Percentiles rank a stretch among this genome's conserved stretches.
Conservation (phyloP, 805 yeast genomes). For the Scheffersomyces coipomensis region DNA sequence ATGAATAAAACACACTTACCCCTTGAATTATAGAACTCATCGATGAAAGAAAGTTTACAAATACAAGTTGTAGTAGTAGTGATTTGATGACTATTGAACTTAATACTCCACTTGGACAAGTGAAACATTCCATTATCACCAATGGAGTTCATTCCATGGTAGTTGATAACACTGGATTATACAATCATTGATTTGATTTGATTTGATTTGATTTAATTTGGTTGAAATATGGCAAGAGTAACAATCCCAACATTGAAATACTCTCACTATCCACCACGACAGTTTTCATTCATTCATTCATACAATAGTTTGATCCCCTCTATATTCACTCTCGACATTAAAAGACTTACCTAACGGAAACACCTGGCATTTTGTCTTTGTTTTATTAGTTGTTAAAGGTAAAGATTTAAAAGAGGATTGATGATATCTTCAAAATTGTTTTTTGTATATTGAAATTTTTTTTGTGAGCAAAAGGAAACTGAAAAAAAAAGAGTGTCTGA, state of each 20-base stretch:
- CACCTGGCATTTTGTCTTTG: conserved; percentile 84
- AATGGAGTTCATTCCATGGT: too few species aligned
- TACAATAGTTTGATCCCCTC: neutral
- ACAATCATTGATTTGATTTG: too few species aligned
- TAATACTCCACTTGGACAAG: too few species aligned
- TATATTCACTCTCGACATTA: neutral
- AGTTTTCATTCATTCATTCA: conserved; percentile 6
- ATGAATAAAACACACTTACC: neutral
- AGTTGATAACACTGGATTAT: too few species aligned
- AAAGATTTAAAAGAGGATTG: conserved; percentile 3
- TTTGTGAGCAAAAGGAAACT: too few species aligned
- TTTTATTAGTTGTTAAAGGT: conserved; percentile 9
- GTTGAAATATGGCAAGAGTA: neutral
- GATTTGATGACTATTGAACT: too few species aligned
- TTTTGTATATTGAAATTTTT: neutral
- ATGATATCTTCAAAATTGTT: neutral
- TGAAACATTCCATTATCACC: too few species aligned
- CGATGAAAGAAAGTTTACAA: neutral
- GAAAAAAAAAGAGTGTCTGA: neutral
- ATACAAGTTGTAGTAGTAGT: neutral
- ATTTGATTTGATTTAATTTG: too few species aligned
- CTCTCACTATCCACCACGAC: conserved; percentile 26
- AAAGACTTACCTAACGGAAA: conserved; percentile 88
- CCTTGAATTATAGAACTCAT: neutral
- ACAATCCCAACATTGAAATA: conserved; percentile 1